Conservation (phyloP, 352 stramenopile genomes). For the Pythium utonaiense region DNA sequence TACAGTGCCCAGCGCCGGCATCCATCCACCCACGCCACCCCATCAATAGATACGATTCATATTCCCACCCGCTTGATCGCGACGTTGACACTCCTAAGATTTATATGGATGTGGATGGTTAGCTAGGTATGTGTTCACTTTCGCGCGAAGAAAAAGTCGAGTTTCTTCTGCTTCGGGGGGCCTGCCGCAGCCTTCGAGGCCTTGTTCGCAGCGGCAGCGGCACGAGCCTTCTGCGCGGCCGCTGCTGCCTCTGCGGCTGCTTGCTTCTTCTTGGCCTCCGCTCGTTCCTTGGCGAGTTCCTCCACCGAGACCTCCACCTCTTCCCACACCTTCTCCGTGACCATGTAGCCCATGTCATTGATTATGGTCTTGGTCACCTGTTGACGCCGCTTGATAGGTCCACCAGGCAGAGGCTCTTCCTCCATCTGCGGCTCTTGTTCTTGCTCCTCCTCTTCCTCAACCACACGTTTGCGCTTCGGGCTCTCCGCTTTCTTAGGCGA, state of each 20-base stretch:
- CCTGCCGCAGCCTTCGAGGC: slow-evolving; percentile 35
- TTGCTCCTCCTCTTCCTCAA: slow-evolving; percentile 17
- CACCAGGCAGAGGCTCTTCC: slow-evolving; percentile 27
- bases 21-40: neutral
- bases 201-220: slow-evolving; percentile 2
- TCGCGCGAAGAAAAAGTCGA: slow-evolving; percentile 60
- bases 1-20: neutral
- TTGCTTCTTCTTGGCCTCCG: slow-evolving; percentile 48
- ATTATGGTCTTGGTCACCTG: slow-evolving; percentile 71
- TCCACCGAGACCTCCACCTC: slow-evolving; percentile 63
- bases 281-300: slow-evolving; percentile 48
- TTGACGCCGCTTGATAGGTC: slow-evolving; percentile 44
- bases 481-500: slow-evolving; percentile 5
- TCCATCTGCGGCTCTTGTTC: slow-evolving; percentile 24
- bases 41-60: slow-evolving; percentile 1
- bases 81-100: too few relatives aligned
- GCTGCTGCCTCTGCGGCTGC: slow-evolving; percentile 33
- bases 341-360: slow-evolving; percentile 83
- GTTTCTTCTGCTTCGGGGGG: slow-evolving; percentile 61
- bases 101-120: too few relatives aligned
- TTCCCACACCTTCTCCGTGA: slow-evolving; percentile 73
- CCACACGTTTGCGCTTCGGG: slow-evolving; percentile 11
- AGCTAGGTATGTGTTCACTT: slow-evolving; percentile 18
- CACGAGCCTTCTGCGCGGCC: slow-evolving; percentile 38
- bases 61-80: neutral